Evolutionary conservation across 2,329 filamentous ascomycete species (phyloP).

Genomic region (Fusarium domesticum): DNA sequence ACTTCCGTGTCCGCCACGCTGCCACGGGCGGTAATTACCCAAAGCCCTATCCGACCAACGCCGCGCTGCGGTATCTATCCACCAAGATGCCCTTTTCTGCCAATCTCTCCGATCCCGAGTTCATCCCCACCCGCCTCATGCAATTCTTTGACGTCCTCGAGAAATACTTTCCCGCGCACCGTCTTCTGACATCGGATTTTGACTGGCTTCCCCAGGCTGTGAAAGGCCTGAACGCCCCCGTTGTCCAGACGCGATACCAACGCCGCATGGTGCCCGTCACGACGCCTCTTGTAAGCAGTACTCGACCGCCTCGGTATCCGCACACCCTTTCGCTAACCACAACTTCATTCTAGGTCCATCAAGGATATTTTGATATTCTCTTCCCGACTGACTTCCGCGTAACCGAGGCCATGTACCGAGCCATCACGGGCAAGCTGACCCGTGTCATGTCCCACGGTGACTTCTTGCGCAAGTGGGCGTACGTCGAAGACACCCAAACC

Average conservation of each 20-base stretch:
- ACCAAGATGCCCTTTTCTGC: slow-evolving; percentile 65
- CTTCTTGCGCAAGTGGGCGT: slow-evolving; percentile 87
- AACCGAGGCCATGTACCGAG: slow-evolving; percentile 87
- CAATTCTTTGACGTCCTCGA: slow-evolving; percentile 93
- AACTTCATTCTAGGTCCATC: slow-evolving; percentile 67
- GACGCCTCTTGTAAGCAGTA: slow-evolving; percentile 73
- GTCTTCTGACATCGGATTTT: slow-evolving; percentile 88
- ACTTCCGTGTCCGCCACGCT: slow-evolving; percentile 78
- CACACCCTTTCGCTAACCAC: slow-evolving; percentile 5
- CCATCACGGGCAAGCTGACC: slow-evolving; percentile 88
- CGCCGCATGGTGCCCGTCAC: slow-evolving; percentile 83
- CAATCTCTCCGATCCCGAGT: slow-evolving; percentile 81
- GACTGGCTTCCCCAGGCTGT: slow-evolving; percentile 79
- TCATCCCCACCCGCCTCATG: slow-evolving; percentile 91
- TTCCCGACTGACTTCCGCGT: slow-evolving; percentile 95
- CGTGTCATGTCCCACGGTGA: slow-evolving; percentile 82
- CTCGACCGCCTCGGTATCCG: background rate
- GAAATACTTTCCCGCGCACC: slow-evolving; percentile 84
- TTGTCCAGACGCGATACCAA: slow-evolving; percentile 92
- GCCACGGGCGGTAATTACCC: slow-evolving; percentile 65
- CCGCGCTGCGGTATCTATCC: slow-evolving; percentile 58
- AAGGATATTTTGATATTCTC: slow-evolving; percentile 98
- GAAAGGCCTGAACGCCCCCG: slow-evolving; percentile 82
- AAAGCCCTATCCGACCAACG: slow-evolving; percentile 55
- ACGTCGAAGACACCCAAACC: slow-evolving; percentile 84